Evolutionary conservation across 352 stramenopile species (phyloP).

Genomic region (Thraustochytrium sp.): DNA sequence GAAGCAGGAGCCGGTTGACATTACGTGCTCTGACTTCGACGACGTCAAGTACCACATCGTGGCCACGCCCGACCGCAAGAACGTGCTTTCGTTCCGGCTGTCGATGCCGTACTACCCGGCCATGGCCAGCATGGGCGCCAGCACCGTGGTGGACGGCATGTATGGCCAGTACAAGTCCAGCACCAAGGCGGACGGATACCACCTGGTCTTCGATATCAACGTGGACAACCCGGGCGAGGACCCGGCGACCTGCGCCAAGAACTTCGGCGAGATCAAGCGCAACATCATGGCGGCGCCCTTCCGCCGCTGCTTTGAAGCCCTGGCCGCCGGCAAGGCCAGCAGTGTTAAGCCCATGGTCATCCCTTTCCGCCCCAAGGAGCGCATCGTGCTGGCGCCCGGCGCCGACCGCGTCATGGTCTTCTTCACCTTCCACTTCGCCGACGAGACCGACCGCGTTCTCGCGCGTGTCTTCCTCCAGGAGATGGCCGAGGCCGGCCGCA

Average conservation of each 20-base stretch:
- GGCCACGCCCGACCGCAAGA: neutral
- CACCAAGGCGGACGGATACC: neutral
- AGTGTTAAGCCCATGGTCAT: constrained; percentile 49
- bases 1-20: constrained; percentile 26
- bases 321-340: neutral
- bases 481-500: constrained; percentile 80
- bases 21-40: constrained; percentile 41
- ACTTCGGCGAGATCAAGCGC: constrained; percentile 38
- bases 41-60: constrained; percentile 34
- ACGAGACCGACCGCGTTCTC: constrained; percentile 82
- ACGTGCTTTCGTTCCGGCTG: neutral
- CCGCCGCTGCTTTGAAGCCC: constrained; percentile 11
- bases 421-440: constrained; percentile 83
- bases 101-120: neutral
- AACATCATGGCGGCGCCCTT: constrained; percentile 38
- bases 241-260: neutral
- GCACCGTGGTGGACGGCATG: neutral
- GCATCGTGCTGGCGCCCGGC: constrained; percentile 73
- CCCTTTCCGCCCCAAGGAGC: constrained; percentile 73
- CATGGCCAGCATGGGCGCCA: neutral
- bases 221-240: neutral
- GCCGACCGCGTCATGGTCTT: constrained; percentile 79
- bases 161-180: constrained; percentile 22
- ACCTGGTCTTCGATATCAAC: constrained; percentile 28
- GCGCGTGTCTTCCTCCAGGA: constrained; percentile 83